phyloP scores from a whole-genome alignment of 179 eudicot genomes.

The Sideroxylon spinosum region DNA sequence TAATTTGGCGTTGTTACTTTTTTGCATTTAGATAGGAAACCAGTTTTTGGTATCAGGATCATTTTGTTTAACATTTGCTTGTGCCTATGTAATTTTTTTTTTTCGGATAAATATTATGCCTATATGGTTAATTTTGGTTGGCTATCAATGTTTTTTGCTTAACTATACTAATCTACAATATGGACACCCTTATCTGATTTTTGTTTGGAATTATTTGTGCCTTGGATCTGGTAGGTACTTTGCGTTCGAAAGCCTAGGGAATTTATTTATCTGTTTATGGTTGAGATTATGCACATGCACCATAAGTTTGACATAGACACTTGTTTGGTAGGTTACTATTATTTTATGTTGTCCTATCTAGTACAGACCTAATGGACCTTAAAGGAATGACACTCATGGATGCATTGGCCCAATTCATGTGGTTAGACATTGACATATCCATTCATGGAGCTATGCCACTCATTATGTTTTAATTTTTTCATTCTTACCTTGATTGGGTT shows the following conservation, averaged over 20 bases:
- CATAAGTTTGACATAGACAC: conserved; percentile 98
- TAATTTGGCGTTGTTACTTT: not conserved
- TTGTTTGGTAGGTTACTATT: conserved; percentile 53
- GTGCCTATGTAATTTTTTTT: not conserved
- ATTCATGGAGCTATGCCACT: no score
- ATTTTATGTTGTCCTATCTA: not conserved
- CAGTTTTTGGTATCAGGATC: not conserved
- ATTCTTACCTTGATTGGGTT: no score
- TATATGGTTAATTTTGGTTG: no score
- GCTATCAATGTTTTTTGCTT: no score
- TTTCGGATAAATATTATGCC: no score
- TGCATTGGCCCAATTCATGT: no score
- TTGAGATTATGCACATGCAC: conserved; percentile 99
- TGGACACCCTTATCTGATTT: not conserved
- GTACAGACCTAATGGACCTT: no score
- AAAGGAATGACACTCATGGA: no score
- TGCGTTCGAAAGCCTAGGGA: conserved; percentile 93
- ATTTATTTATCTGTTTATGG: conserved; percentile 91
- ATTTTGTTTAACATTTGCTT: not conserved
- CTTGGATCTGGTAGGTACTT: conserved; percentile 57
- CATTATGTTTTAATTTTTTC: no score
- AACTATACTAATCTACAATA: not conserved
- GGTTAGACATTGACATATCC: no score
- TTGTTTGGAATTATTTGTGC: conserved; percentile 1
- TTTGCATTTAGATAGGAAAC: not conserved